A percentile compares a stretch with the other conserved stretches of the same genome.
phyloP scores from a whole-genome alignment of 805 yeast species.

The Lipomyces orientalis region DNA sequence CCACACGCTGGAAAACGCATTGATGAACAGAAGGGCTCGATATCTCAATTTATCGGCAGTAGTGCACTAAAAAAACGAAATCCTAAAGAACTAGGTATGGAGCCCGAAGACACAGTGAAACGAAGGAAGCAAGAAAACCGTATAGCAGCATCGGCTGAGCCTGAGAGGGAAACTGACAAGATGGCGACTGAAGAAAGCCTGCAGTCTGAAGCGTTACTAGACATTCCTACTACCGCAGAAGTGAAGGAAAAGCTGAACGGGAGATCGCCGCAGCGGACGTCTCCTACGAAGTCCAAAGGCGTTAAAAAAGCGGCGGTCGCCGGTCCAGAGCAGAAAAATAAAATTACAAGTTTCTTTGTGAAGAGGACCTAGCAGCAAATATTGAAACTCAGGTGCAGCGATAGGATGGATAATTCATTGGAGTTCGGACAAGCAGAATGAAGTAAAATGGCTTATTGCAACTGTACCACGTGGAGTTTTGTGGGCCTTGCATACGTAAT shows the following conservation, averaged over 20 bases:
- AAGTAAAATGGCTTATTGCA: no score
- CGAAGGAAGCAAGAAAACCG: background rate
- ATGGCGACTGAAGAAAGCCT: background rate
- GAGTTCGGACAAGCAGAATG: background rate
- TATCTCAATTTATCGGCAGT: conserved; percentile 11
- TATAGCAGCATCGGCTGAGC: background rate
- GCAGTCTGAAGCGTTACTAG: background rate
- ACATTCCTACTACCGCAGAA: background rate
- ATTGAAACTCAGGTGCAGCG: background rate
- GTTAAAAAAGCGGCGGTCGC: background rate
- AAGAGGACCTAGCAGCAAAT: conserved; percentile 5
- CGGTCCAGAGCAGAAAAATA: conserved; percentile 3
- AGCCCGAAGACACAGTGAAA: background rate
- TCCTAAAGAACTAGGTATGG: background rate
- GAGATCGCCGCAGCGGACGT: background rate
- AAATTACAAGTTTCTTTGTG: conserved; percentile 23
- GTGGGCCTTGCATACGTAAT: background rate
- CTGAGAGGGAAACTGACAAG: background rate
- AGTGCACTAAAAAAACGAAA: conserved; percentile 1
- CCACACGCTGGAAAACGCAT: conserved; percentile 22
- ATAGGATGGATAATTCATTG: background rate
- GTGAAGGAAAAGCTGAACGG: background rate
- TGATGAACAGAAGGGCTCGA: conserved; percentile 12
- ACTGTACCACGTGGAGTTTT: background rate
- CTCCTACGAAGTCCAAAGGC: conserved; percentile 1